These are phyloP conservation scores for Starmera quercuum DNA, from an alignment of 805 yeast species.

Conservation along the genomic window DNA sequence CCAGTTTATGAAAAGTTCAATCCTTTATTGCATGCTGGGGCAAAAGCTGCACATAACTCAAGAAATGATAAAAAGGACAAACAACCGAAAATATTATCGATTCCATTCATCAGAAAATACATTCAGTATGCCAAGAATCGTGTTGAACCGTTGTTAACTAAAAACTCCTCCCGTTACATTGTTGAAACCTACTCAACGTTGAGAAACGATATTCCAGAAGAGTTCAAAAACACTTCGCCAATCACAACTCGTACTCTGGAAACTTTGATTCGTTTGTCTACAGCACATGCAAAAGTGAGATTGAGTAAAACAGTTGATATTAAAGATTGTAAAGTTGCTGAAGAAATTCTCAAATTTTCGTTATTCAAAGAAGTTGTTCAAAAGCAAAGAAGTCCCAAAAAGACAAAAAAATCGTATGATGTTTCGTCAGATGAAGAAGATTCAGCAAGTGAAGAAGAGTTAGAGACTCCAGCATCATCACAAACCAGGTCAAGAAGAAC, in stretches of 20 bases:
- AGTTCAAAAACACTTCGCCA: conserved; percentile 79
- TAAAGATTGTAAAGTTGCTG: conserved; percentile 81
- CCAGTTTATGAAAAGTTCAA: conserved; percentile 77
- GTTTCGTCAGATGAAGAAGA: conserved; percentile 18
- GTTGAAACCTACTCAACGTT: conserved; percentile 73
- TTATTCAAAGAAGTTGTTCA: conserved; percentile 66
- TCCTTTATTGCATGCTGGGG: conserved; percentile 77
- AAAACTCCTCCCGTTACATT: conserved; percentile 71
- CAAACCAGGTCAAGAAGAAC: background rate
- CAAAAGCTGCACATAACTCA: conserved; percentile 33
- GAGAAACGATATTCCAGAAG: conserved; percentile 64
- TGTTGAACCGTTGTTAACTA: conserved; percentile 70
- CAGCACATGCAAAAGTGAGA: conserved; percentile 97
- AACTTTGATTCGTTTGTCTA: conserved; percentile 86
- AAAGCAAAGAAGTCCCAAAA: conserved; percentile 24
- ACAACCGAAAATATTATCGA: conserved; percentile 49
- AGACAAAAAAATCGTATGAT: conserved; percentile 32
- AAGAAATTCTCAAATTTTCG: conserved; percentile 76
- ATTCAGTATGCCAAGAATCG: conserved; percentile 91
- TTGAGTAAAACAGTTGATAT: conserved; percentile 66
- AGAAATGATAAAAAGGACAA: conserved; percentile 23
- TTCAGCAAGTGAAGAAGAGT: conserved; percentile 19
- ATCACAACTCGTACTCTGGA: conserved; percentile 98
- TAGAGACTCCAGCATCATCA: conserved; percentile 3
- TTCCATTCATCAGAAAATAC: conserved; percentile 85